Evolutionary conservation across 208 protist species (phyloP), one percentile per base, ranked within the genome.

Genomic region (Trypanosomatidae sp.): DNA sequence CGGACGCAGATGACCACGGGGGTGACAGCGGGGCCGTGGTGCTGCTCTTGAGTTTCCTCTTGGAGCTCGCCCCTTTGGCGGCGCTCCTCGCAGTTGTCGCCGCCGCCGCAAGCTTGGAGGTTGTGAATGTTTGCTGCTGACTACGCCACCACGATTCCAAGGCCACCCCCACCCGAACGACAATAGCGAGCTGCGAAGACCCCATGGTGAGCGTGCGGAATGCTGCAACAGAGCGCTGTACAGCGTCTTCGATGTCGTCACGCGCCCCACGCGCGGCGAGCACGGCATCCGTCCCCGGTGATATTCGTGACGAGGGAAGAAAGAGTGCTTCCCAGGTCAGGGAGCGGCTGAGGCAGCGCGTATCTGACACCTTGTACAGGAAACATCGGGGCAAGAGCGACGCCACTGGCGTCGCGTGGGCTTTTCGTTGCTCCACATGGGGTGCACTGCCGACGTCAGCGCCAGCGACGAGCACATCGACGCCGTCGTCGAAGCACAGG

Each of bases 241-340:
- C 69, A 4, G n/a, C 64, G 13, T 52, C 58, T 17, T 70, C 68
- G 39, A 53, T 25, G 33, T 43, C 55, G 15, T 72, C 68, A 10
- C 9, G 12, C n/a, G 30, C 53, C 36, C 68, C 68, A 47, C 53
- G 41, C 36, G 22, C 22, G 4, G 50, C 36, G 55, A 52, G 52
- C 55, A 25, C 33, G n/a, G 53, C 41, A 33, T 41, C 55, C 39
- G 68, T 49, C n/a, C 28, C 66, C 30, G 66, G 30, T 15, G 28
- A 33, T 28, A 59, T 71, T 15, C 15, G 12, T 10, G 69, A 39
- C 8, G 64, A 28, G 30, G 55, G 52, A 0, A 25, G 19, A 13
- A 80, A 75, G n/a, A 80, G 75, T 6, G 75, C 19, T 9, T 73
- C 69, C 75, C 69, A 80, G 43, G 75, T 72, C n/a, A 80, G 62